phyloP scores from a whole-genome alignment of 768 basidiomycete genomes.

The Sarcomyxa edulis region DNA sequence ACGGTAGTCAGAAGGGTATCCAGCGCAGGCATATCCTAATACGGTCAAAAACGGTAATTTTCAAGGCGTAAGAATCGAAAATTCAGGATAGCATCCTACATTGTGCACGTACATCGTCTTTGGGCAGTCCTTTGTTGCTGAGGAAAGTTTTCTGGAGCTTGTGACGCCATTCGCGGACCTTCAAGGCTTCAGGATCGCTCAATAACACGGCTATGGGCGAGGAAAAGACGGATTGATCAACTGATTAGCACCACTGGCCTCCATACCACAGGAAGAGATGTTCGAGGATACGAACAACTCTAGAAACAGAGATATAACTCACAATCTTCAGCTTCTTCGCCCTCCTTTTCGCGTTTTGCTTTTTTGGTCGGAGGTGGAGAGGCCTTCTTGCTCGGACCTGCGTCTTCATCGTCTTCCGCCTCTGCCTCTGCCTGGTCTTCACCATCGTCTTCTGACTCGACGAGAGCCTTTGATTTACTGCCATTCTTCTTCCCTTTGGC shows the following conservation, averaged over 20 bases:
- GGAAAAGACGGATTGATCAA: too few species aligned
- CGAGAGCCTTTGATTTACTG: constrained; percentile 47
- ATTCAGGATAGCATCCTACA: constrained; percentile 31
- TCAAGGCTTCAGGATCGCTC: constrained; percentile 56
- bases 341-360: constrained; percentile 53
- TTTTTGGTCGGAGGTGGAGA: constrained; percentile 66
- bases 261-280: too few species aligned
- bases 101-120: constrained; percentile 63
- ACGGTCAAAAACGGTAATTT: constrained; percentile 2
- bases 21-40: constrained; percentile 71
- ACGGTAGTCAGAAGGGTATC: constrained; percentile 72
- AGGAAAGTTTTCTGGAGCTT: constrained; percentile 86
- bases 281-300: constrained; percentile 4
- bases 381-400: constrained; percentile 47
- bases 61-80: constrained; percentile 1
- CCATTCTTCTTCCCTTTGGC: constrained; percentile 47
- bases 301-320: constrained; percentile 18
- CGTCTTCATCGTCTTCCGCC: constrained; percentile 41
- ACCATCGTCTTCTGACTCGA: constrained; percentile 68
- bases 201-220: constrained; percentile 48
- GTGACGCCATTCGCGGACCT: constrained; percentile 90
- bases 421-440: constrained; percentile 44
- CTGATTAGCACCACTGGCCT: too few species aligned
- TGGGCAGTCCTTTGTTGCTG: constrained; percentile 57
- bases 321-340: constrained; percentile 58